Conservation (phyloP, 352 stramenopile genomes). For the Globisporangium carolinianum region DNA sequence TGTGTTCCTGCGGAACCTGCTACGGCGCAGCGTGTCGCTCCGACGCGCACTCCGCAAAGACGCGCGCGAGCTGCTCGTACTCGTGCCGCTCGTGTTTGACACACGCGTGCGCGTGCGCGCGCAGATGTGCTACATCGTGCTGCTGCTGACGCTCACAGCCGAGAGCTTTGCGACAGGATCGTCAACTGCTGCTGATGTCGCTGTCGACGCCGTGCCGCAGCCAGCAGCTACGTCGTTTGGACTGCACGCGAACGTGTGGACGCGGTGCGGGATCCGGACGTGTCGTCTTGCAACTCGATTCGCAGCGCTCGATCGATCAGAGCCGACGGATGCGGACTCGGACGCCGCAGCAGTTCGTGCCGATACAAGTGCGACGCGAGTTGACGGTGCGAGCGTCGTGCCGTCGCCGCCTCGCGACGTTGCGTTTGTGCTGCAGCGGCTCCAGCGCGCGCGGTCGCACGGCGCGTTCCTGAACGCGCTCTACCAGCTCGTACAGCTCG, state of each 20-base stretch:
- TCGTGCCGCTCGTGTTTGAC: constrained; percentile 41
- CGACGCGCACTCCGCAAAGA: constrained; percentile 26
- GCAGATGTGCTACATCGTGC: constrained; percentile 53
- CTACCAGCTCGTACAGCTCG: constrained; percentile 44
- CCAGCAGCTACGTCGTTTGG: constrained; percentile 25
- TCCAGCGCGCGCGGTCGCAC: constrained; percentile 43
- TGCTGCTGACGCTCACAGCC: constrained; percentile 43
- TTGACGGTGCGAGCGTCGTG: not conserved
- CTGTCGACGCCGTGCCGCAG: constrained; percentile 7
- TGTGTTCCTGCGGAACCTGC: constrained; percentile 30
- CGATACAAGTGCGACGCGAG: not conserved
- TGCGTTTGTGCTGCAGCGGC: constrained; percentile 17
- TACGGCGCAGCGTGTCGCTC: constrained; percentile 30
- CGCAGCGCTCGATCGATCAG: not conserved
- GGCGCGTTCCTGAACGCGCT: constrained; percentile 54
- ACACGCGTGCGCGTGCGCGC: constrained; percentile 26
- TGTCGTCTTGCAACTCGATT: constrained; percentile 12
- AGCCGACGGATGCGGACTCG: not conserved
- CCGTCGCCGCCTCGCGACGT: constrained; percentile 17
- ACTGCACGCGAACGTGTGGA: constrained; percentile 29
- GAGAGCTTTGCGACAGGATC: constrained; percentile 29
- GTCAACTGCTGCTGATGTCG: not conserved
- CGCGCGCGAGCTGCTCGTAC: constrained; percentile 11
- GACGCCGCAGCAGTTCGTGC: too few relatives aligned
- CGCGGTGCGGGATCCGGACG: constrained; percentile 21